Percentiles rank a stretch among this genome's conserved stretches.
These are phyloP conservation scores for Thelonectria olida DNA, from an alignment of 2,329 filamentous ascomycete genomes.

Conservation along the genomic window DNA sequence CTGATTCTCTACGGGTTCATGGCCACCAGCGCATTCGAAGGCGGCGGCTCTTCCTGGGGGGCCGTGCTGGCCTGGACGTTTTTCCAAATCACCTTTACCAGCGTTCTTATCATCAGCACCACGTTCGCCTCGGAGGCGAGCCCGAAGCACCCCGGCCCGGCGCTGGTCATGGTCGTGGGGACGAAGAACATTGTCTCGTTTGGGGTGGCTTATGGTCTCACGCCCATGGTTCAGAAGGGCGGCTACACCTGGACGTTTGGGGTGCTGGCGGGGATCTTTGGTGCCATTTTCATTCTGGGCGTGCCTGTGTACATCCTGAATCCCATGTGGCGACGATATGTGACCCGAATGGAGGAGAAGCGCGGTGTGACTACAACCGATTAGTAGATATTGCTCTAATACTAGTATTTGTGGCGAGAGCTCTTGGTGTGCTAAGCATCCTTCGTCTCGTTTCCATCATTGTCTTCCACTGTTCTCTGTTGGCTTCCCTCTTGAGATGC, in stretches of 20 bases:
- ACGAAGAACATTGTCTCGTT: constrained; percentile 11
- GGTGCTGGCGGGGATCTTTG: constrained; percentile 1
- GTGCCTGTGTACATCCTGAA: constrained; percentile 9
- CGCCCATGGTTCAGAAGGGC: not conserved
- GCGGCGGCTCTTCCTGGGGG: constrained; percentile 2
- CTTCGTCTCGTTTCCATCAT: not conserved
- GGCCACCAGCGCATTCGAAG: constrained; percentile 1
- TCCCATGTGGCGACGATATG: constrained; percentile 5
- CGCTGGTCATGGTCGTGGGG: constrained; percentile 3
- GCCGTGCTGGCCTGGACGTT: constrained; percentile 1
- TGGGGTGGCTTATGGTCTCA: constrained; percentile 4
- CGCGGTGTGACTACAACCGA: constrained; percentile 1
- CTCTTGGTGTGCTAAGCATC: no score
- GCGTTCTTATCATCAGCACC: constrained; percentile 1
- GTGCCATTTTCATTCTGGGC: constrained; percentile 5
- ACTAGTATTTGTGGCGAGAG: no score
- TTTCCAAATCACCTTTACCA: constrained; percentile 5
- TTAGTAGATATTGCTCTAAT: no score
- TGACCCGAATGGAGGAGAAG: not conserved
- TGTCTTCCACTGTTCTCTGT: not conserved
- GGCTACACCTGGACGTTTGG: constrained; percentile 8
- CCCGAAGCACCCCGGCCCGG: constrained; percentile 8
- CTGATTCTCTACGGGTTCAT: constrained; percentile 9
- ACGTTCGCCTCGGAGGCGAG: constrained; percentile 7
- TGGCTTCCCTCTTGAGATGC: not conserved